These are phyloP conservation scores for Diphasiastrum complanatum DNA, from an alignment of 83 land plant species.

Conservation along the genomic window DNA sequence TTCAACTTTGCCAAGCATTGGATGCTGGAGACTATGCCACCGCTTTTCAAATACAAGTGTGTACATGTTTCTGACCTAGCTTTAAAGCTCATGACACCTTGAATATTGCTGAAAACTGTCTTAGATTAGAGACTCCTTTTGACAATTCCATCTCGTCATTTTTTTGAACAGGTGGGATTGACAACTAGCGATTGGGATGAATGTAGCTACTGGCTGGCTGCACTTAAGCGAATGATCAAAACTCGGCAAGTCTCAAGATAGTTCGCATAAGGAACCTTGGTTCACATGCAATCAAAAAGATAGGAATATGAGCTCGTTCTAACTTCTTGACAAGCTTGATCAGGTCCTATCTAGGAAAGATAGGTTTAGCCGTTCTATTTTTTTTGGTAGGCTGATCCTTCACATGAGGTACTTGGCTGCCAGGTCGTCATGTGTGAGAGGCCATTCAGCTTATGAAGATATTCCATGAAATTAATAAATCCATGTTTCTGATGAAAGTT, in stretches of 20 bases:
- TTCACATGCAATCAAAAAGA: too few species aligned
- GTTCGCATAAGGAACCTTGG: too few species aligned
- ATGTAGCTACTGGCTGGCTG: slow-evolving; percentile 86
- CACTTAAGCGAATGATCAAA: slow-evolving; percentile 84
- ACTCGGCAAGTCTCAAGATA: slow-evolving; percentile 49
- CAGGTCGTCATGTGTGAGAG: too few species aligned
- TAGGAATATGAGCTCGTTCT: too few species aligned
- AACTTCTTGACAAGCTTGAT: too few species aligned
- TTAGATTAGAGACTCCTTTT: background rate
- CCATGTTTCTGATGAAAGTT: too few species aligned
- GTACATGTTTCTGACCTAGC: background rate
- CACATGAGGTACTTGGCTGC: too few species aligned
- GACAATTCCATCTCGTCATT: background rate
- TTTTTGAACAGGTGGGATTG: slow-evolving; percentile 49
- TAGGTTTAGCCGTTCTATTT: too few species aligned
- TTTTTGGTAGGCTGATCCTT: too few species aligned
- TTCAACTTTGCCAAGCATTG: slow-evolving; percentile 77
- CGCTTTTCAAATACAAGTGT: slow-evolving; percentile 87
- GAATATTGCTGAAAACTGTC: background rate
- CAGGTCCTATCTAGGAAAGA: too few species aligned
- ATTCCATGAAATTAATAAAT: too few species aligned
- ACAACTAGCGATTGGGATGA: slow-evolving; percentile 98
- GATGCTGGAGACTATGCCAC: slow-evolving; percentile 59
- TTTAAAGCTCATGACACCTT: background rate
- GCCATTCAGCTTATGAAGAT: too few species aligned